These are phyloP conservation scores for Alternaria rosae DNA, from an alignment of 2,329 filamentous ascomycete species.

Conservation along the genomic window DNA sequence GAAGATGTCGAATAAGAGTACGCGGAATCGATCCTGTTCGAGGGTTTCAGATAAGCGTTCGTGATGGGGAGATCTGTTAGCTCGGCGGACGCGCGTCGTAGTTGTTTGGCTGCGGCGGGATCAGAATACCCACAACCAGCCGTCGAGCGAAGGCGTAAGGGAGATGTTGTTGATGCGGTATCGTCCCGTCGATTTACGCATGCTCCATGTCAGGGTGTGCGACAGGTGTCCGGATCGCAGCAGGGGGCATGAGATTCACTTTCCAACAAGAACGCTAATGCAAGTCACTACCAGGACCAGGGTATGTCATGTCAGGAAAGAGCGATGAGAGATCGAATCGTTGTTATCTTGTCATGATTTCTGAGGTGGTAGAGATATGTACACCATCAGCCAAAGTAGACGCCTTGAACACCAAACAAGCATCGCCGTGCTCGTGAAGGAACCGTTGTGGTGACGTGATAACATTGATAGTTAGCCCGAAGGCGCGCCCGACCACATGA, in stretches of 20 bases:
- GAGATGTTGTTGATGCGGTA: background rate
- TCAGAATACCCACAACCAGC: background rate
- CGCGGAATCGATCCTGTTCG: background rate
- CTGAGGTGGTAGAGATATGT: background rate
- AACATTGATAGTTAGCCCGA: constrained; percentile 24
- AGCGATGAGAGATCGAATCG: background rate
- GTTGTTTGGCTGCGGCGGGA: background rate
- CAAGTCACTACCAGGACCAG: background rate
- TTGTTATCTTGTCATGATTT: background rate
- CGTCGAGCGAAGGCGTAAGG: background rate
- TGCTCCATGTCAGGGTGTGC: background rate
- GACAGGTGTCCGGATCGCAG: background rate
- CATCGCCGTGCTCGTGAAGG: constrained; percentile 8
- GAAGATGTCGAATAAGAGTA: background rate
- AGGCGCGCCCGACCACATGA: constrained; percentile 9
- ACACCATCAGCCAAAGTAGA: background rate
- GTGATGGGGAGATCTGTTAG: background rate
- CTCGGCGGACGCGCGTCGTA: background rate
- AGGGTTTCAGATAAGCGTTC: background rate
- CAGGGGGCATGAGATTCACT: background rate
- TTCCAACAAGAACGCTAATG: background rate
- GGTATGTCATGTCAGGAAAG: background rate
- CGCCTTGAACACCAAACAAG: constrained; percentile 9
- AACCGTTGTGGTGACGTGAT: constrained; percentile 20
- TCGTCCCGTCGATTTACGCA: background rate